Evolutionary conservation across 257 asterid species (phyloP), one percentile per base, ranked within the genome.

Genomic region (Solanum pennellii): DNA sequence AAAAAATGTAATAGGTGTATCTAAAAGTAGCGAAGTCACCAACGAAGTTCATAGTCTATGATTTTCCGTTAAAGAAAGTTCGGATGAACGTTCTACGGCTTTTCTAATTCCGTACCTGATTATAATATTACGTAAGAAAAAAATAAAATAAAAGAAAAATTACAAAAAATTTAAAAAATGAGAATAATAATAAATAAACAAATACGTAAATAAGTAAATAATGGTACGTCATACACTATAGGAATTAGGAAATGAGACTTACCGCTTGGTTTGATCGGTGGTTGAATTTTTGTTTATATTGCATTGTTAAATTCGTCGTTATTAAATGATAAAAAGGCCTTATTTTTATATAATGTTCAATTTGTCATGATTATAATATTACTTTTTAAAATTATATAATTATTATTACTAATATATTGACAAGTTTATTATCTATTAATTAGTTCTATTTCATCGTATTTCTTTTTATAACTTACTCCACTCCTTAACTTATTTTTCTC

Each of bases 61-160:
- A 14, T 29, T 69, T 69, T 69, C 0, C 10, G 3, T 3, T 3
- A 1, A 16, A 69, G n/a, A 1, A 69, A 69, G 7, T 69, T 31
- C 1, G n/a, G 13, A 71, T 31, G 42, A 71, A 71, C 7, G 7
- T 31, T 2, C 4, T 71, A 31, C 0, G 0, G 2, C 7, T 5
- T 2, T 31, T 71, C 2, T 31, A 15, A 18, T 31, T 71, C 0
- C 4, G n/a, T 27, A 11, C 0, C 0, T 15, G 1, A 0, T 7
- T 29, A 29, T 68, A 68, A 68, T 5, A 68, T 1, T 27, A 13
- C 6, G 0, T 8, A 72, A 9, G 4, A 31, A 31, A 31, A n/a
- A 0, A 31, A 47, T 1, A 4, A 4, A 47, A 45, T 45, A 45
- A 27, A 31, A 0, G 15, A 15, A 71, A 5, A 37, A 12, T 0